Evolutionary conservation across 2,329 filamentous ascomycete genomes (phyloP).

Genomic region (Trichophyton schoenleinii): DNA sequence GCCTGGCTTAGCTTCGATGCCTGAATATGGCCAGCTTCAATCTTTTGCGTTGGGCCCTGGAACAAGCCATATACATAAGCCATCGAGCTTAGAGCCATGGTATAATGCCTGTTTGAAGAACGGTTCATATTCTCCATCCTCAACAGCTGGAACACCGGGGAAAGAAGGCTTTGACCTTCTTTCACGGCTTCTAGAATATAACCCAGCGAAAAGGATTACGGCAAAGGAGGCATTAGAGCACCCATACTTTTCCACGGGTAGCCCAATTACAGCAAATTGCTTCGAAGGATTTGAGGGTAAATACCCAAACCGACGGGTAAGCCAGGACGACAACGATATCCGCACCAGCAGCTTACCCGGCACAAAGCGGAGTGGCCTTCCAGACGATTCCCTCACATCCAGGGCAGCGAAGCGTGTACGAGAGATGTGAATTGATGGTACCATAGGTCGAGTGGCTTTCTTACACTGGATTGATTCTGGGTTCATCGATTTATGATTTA

Average conservation of each 20-base stretch:
- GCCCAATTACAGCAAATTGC: slow-evolving; percentile 64
- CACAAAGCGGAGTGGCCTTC: slow-evolving; percentile 75
- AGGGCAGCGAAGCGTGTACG: slow-evolving; percentile 44
- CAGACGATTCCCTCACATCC: slow-evolving; percentile 61
- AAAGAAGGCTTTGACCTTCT: slow-evolving; percentile 72
- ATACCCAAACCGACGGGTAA: slow-evolving; percentile 82
- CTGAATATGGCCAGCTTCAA: slow-evolving; percentile 64
- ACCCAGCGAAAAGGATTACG: slow-evolving; percentile 76
- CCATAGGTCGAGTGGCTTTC: background rate
- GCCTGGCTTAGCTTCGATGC: slow-evolving; percentile 74
- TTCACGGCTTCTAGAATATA: slow-evolving; percentile 75
- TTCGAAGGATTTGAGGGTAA: slow-evolving; percentile 82
- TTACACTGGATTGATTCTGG: too few species aligned
- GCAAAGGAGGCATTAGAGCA: slow-evolving; percentile 82
- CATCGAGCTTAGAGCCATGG: slow-evolving; percentile 61
- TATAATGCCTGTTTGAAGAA: slow-evolving; percentile 59
- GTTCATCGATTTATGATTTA: too few species aligned
- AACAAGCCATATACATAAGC: slow-evolving; percentile 39
- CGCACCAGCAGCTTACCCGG: slow-evolving; percentile 78
- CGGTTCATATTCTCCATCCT: slow-evolving; percentile 35
- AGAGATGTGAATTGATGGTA: slow-evolving; percentile 22
- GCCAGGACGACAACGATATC: slow-evolving; percentile 91
- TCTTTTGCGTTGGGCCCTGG: slow-evolving; percentile 34
- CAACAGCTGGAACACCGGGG: slow-evolving; percentile 47
- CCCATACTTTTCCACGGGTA: slow-evolving; percentile 65